These are phyloP conservation scores for Trichoderma aggressivum DNA, from an alignment of 2,329 filamentous ascomycete genomes.

Conservation along the genomic window DNA sequence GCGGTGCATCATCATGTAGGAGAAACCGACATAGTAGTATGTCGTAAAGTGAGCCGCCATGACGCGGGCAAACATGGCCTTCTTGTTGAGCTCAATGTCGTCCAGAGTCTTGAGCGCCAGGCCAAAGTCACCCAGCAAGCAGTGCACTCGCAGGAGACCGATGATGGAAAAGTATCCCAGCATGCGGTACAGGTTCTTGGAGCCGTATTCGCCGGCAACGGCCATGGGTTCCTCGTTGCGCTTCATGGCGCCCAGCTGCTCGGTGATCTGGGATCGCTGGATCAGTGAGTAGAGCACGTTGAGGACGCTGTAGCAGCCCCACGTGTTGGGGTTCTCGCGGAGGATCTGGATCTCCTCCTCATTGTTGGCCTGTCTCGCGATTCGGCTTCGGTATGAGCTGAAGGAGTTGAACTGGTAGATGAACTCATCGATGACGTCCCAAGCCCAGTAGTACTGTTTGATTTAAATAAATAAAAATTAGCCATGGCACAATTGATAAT, in stretches of 20 bases:
- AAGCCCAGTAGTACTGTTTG: constrained; percentile 92
- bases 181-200: constrained; percentile 94
- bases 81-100: constrained; percentile 99
- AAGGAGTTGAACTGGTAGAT: constrained; percentile 99
- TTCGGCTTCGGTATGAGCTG: constrained; percentile 90
- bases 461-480: not conserved
- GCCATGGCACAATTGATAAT: not conserved
- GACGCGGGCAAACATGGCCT: constrained; percentile 98
- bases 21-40: constrained; percentile 99
- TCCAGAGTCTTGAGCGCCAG: constrained; percentile 97
- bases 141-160: constrained; percentile 92
- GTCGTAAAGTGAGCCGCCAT: constrained; percentile 99
- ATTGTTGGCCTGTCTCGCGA: constrained; percentile 78
- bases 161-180: constrained; percentile 99
- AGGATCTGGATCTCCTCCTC: constrained; percentile 90
- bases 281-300: constrained; percentile 99
- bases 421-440: constrained; percentile 99
- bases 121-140: constrained; percentile 94
- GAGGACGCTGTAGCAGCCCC: constrained; percentile 98
- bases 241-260: constrained; percentile 94
- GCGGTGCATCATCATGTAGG: constrained; percentile 99
- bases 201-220: constrained; percentile 93
- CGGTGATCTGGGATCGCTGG: constrained; percentile 95
- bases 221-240: constrained; percentile 83
- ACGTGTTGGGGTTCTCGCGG: constrained; percentile 96